Evolutionary conservation across 768 basidiomycete genomes (phyloP).

Genomic region (Hortiboletus campestris): DNA sequence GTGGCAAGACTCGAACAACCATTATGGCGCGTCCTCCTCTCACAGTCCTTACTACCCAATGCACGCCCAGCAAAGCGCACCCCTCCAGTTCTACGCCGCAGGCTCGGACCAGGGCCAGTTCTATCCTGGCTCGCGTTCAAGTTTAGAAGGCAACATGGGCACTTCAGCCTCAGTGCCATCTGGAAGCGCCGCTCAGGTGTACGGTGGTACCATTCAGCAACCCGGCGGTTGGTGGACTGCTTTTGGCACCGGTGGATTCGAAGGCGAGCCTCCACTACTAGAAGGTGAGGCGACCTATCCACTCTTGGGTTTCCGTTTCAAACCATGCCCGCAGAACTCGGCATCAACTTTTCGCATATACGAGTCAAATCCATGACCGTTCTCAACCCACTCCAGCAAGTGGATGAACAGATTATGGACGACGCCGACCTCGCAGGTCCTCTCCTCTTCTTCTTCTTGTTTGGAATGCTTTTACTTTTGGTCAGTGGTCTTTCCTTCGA

Average conservation of each 20-base stretch:
- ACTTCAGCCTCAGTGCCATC: slow-evolving; percentile 52
- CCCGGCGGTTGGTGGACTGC: slow-evolving; percentile 91
- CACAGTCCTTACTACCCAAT: slow-evolving; percentile 56
- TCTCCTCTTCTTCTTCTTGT: slow-evolving; percentile 91
- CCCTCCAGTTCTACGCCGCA: slow-evolving; percentile 80
- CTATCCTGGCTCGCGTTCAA: slow-evolving; percentile 72
- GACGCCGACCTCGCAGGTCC: slow-evolving; percentile 98
- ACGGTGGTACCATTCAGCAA: slow-evolving; percentile 71
- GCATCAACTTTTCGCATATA: slow-evolving; percentile 97
- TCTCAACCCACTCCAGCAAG: slow-evolving; percentile 81
- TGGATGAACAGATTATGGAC: slow-evolving; percentile 96
- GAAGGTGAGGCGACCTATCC: slow-evolving; percentile 59
- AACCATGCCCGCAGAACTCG: slow-evolving; percentile 64
- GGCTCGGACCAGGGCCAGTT: slow-evolving; percentile 54
- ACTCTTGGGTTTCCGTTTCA: not conserved
- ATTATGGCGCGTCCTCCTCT: slow-evolving; percentile 58
- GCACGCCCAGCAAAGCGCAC: slow-evolving; percentile 48
- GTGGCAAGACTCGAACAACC: slow-evolving; percentile 71
- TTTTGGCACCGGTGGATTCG: slow-evolving; percentile 92
- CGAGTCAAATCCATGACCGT: slow-evolving; percentile 92
- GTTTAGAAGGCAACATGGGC: slow-evolving; percentile 68
- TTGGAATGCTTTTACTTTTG: slow-evolving; percentile 87
- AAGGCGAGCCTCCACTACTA: slow-evolving; percentile 92
- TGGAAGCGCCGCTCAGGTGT: slow-evolving; percentile 46
- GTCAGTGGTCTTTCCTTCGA: slow-evolving; percentile 48